Evolutionary conservation across 306 rosid genomes (phyloP).

Genomic region (Ammopiptanthus mongolicus): DNA sequence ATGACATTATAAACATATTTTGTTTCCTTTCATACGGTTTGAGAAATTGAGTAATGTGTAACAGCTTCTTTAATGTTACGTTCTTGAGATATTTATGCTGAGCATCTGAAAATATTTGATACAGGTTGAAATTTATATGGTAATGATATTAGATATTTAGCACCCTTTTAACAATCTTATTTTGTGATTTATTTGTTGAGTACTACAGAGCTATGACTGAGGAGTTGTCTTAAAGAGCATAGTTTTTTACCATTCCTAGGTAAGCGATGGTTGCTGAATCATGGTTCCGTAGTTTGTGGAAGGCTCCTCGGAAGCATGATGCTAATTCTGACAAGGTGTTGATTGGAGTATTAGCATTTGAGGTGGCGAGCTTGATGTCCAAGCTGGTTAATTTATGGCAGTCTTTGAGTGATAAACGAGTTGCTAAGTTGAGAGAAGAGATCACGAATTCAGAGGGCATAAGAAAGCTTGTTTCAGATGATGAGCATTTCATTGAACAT

Average conservation of each 20-base stretch:
- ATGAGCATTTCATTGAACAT: conserved; percentile 58
- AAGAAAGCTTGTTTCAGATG: conserved; percentile 76
- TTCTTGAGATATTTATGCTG: neutral
- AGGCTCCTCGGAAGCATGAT: conserved; percentile 65
- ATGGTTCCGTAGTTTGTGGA: conserved; percentile 94
- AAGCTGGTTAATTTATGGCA: conserved; percentile 82
- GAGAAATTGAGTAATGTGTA: neutral
- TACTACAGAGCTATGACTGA: conserved; percentile 13
- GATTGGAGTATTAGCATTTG: conserved; percentile 84
- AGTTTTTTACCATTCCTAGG: conserved; percentile 4
- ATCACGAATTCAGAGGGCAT: conserved; percentile 65
- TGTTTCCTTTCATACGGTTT: neutral
- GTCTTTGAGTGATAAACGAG: conserved; percentile 62
- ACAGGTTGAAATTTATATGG: conserved; percentile 1
- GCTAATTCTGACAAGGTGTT: conserved; percentile 48
- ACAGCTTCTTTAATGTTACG: neutral
- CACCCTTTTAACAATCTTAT: neutral
- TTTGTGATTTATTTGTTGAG: conserved; percentile 17
- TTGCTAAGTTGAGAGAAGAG: conserved; percentile 61
- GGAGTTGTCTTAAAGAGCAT: conserved; percentile 18
- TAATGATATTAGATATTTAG: neutral
- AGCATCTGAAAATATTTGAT: neutral
- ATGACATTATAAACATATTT: neutral
- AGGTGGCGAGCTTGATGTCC: conserved; percentile 89
- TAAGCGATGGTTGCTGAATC: conserved; percentile 46